Conservation (phyloP, 805 yeast genomes). For the Ogataea pignaliae region DNA sequence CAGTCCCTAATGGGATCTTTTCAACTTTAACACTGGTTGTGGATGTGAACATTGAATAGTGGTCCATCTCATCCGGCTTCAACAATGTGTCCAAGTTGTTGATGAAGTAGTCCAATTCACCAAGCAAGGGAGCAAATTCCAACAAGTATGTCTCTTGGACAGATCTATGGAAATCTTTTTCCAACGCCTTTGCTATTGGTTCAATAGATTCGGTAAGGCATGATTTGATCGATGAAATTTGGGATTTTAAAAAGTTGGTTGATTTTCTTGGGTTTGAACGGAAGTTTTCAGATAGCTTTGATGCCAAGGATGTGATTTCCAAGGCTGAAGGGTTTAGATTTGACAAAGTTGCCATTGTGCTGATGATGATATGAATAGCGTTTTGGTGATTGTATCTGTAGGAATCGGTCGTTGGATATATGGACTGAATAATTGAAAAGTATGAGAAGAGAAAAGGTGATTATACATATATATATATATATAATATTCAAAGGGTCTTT, state of each 20-base stretch:
- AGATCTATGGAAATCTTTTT: conserved; percentile 64
- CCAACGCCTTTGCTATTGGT: conserved; percentile 51
- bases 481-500: no score
- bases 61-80: conserved; percentile 41
- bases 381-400: no score
- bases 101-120: conserved; percentile 59
- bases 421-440: no score
- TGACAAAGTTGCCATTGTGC: conserved; percentile 20
- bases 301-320: conserved; percentile 46
- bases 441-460: no score
- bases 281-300: conserved; percentile 38
- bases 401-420: no score
- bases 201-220: conserved; percentile 57
- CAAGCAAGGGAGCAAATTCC: conserved; percentile 49
- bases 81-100: conserved; percentile 57
- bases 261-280: conserved; percentile 43
- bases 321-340: conserved; percentile 35
- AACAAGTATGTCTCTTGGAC: conserved; percentile 54
- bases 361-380: no score
- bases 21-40: conserved; percentile 28
- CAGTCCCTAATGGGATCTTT: conserved; percentile 54
- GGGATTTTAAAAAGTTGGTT: conserved; percentile 53
- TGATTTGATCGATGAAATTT: conserved; percentile 63
- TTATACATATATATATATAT: no score
- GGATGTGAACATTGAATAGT: conserved; percentile 32